Base-by-base conservation (phyloP, 2,329 filamentous ascomycete genomes). In the Colletotrichum sansevieriae region DNA sequence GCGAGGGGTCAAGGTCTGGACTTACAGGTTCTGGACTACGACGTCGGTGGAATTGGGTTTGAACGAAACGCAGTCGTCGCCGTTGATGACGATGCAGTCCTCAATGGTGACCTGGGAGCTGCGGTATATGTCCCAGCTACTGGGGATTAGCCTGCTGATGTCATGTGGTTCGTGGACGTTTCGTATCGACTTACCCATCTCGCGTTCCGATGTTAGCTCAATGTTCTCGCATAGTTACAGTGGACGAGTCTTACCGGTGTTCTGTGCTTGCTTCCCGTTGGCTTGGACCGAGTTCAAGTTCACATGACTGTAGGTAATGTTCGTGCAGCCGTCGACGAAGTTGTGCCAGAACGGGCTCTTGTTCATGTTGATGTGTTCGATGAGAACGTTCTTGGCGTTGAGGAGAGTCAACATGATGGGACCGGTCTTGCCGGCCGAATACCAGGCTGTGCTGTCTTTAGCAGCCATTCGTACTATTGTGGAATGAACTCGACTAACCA, bases 41-140 rank as follows among this genome's bases (percentile, higher is more conserved):
- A 92, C 87, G 71, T 91, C 85, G 49, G 89, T 92, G 73, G 85
- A 89, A 76, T 92, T 93, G 18, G 90, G 90, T 78, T 93, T 93
- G 84, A 93, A 92, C 0, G 89, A 90, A 11, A 93, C 88, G 69
- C 91, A 93, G 75, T 93, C 87, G 74, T 92, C 90, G 39, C 87
- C 88, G 72, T 91, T 91, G 76, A 87, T 83, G 71, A 90, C 85
- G 22, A 85, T 78, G 0, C 87, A 91, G 75, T 92, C 87, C 73
- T 92, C 89, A 39, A 92, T 91, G 0, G 90, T 85, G 43, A 92
- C 83, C 54, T 87, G 85, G 20, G 83, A 79, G 13, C 85, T 88
- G 6, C 89, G 86, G 74, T 91, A 90, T 0, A 86, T 90, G 71
- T 90, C 87, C 86, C 87, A 88, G 41, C 87, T 88, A 73, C 91